phyloP scores from a whole-genome alignment of 2,329 filamentous ascomycete genomes.

The Aspergillus brasiliensis region DNA sequence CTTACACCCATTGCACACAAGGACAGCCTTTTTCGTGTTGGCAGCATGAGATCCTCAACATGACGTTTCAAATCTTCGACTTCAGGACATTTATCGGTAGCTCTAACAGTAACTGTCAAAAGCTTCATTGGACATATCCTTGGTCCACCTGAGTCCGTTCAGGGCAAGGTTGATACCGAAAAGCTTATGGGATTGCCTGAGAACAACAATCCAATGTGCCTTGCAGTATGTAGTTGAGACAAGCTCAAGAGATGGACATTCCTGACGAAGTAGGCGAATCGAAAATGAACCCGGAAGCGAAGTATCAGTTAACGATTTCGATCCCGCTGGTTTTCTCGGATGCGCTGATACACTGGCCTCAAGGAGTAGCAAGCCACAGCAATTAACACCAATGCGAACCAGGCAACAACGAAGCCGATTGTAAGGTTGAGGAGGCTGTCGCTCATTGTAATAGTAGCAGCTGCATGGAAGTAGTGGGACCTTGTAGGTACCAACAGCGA shows the following conservation, averaged over 20 bases:
- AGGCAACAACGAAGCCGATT: neutral
- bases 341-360: neutral
- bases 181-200: neutral
- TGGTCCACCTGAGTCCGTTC: neutral
- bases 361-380: constrained; percentile 2
- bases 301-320: neutral
- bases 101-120: neutral
- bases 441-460: neutral
- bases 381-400: neutral
- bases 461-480: neutral
- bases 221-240: neutral
- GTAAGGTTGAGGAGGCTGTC: neutral
- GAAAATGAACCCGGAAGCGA: neutral
- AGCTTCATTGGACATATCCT: neutral
- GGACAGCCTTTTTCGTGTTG: neutral
- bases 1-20: neutral
- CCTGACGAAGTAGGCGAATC: neutral
- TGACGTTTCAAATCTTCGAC: neutral
- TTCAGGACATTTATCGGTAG: neutral
- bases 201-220: neutral
- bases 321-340: neutral
- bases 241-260: neutral
- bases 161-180: neutral
- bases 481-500: neutral
- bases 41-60: neutral